Base-by-base conservation (phyloP, 805 yeast genomes). In the Kodamaea neixiangensis region DNA sequence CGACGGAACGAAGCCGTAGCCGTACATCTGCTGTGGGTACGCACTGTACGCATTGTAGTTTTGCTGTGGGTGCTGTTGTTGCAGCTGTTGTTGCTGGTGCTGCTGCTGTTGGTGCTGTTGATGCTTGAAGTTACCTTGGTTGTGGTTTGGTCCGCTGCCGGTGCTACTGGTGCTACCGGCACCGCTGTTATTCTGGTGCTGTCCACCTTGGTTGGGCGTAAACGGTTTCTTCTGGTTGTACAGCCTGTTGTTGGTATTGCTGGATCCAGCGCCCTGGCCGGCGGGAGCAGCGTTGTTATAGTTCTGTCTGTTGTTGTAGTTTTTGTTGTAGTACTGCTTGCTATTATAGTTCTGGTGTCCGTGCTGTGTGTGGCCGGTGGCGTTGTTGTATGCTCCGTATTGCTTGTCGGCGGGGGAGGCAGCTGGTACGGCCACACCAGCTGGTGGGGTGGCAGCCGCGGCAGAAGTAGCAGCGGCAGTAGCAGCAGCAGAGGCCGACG, bases 1-100 rank as follows among this genome's bases (percentile, higher is more conserved):
- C 33, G 49, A 45, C 19, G 63, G 67, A 40, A 63, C 60, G 54
- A 63, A 67, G 14, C 66, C 66, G 51, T 65, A 65, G 15, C 61
- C 54, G 52, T 65, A 66, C 66, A 65, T 63, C 52, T 29, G 59
- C 55, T 15, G 60, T 11, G 64, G 60, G 49, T 62, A 63, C 19
- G 57, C 59, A 22, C 53, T 48, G 55, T 63, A 65, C 48, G 55
- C 53, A 50, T 54, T 54, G 57, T 56, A 50, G 51, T 47, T 41
- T 38, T 48, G 53, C 17, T 47, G 54, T 19, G 42, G 49, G 35
- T 45, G 48, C 41, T 46, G 49, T 21, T 49, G 52, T 37, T 43
- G 40, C 35, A 20, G 44, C 20, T 17, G 51, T 17, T 50, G 19
- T 25, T 25, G 25, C 33, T 48, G 46, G 39, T 34, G 44, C 20